Evolutionary conservation across 1,284 basidiomycete species (phyloP).

Genomic region (Mycena citricolor): DNA sequence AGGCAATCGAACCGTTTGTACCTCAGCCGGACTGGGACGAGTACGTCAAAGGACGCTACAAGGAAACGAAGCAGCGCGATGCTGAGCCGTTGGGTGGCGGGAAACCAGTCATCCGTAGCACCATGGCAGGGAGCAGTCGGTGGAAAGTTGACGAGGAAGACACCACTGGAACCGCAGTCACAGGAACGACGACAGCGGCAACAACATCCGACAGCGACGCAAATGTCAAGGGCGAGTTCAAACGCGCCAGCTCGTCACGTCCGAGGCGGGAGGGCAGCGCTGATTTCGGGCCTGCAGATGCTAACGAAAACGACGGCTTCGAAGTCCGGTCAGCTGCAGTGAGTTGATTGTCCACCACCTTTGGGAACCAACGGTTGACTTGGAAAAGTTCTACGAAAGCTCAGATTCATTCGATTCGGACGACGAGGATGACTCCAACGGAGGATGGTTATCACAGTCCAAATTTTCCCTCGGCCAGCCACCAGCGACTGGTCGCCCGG

Average conservation of each 20-base stretch:
- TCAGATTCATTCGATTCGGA: slow-evolving; percentile 57
- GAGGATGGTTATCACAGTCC: slow-evolving; percentile 75
- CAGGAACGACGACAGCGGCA: slow-evolving; percentile 21
- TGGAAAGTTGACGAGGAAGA: slow-evolving; percentile 79
- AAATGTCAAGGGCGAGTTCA: slow-evolving; percentile 57
- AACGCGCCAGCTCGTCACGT: slow-evolving; percentile 43
- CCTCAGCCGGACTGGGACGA: slow-evolving; percentile 85
- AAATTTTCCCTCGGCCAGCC: slow-evolving; percentile 62
- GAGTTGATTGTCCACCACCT: slow-evolving; percentile 9
- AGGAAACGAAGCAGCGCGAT: slow-evolving; percentile 84
- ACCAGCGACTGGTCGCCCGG: slow-evolving; percentile 51
- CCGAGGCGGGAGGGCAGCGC: slow-evolving; percentile 53
- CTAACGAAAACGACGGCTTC: slow-evolving; percentile 44
- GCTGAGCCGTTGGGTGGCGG: slow-evolving; percentile 82
- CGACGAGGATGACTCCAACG: slow-evolving; percentile 67
- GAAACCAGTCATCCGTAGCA: slow-evolving; percentile 55
- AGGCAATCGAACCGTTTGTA: slow-evolving; percentile 61
- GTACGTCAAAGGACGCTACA: slow-evolving; percentile 80
- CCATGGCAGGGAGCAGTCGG: slow-evolving; percentile 39
- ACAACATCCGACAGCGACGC: slow-evolving; percentile 18
- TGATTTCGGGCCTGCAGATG: slow-evolving; percentile 65
- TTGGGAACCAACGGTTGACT: too few species aligned
- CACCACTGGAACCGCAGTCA: slow-evolving; percentile 28
- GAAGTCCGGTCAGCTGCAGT: neutral
- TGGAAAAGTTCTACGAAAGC: slow-evolving; percentile 70